A percentile compares a stretch with the other conserved stretches of the same genome.
Conservation (phyloP, 345 rosid genomes). For the Eucalyptus dawsonii region DNA sequence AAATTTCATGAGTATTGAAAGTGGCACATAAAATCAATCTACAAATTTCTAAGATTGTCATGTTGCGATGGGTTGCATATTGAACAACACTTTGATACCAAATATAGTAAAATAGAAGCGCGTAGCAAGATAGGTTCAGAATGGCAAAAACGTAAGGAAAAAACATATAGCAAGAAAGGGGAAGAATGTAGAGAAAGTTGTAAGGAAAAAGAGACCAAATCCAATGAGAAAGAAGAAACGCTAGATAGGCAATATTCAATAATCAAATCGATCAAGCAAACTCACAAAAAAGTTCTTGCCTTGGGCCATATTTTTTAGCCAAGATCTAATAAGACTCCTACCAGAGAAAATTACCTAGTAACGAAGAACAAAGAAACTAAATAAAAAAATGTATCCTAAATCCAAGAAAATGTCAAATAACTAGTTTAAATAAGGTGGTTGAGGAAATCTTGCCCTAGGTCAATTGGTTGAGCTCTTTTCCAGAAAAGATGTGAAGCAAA, state of each 20-base stretch:
- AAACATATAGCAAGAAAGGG: background rate
- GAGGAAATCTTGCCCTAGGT: background rate
- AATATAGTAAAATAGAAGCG: no score
- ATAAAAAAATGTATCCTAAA: background rate
- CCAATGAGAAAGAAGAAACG: background rate
- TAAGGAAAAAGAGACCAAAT: background rate
- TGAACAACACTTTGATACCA: background rate
- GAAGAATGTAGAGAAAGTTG: background rate
- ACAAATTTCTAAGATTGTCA: background rate
- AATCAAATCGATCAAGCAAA: background rate
- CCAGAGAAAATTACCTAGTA: background rate
- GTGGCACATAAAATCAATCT: background rate
- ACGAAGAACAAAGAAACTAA: background rate
- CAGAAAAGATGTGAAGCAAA: background rate
- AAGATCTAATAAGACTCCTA: background rate
- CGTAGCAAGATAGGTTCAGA: background rate
- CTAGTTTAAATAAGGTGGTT: background rate
- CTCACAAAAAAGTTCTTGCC: background rate
- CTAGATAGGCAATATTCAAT: background rate
- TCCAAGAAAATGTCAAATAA: background rate
- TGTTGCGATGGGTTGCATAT: no score
- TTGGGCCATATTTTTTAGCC: background rate
- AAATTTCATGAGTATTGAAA: background rate
- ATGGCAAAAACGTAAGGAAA: background rate
- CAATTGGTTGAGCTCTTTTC: background rate